Conservation (phyloP, 2,329 filamentous ascomycete genomes). For the Incumbomyces delicatus region DNA sequence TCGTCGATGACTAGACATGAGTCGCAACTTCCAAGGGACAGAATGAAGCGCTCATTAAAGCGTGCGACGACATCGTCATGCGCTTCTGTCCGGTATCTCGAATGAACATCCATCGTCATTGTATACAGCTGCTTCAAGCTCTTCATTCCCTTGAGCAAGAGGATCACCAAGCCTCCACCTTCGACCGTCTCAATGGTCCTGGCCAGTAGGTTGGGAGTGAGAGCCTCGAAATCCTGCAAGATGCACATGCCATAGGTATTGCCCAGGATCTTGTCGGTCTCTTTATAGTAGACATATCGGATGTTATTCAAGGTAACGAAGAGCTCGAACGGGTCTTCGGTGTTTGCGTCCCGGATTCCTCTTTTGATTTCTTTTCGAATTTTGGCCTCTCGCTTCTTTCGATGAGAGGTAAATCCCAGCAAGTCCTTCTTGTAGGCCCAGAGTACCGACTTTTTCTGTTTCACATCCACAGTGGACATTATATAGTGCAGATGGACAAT, state of each 20-base stretch:
- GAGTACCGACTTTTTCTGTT: conserved; percentile 89
- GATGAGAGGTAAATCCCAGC: conserved; percentile 86
- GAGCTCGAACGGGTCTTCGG: conserved; percentile 90
- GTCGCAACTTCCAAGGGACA: conserved; percentile 90
- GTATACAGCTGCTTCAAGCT: conserved; percentile 96
- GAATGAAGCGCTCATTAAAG: conserved; percentile 95
- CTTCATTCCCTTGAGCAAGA: conserved; percentile 91
- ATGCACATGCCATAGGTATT: conserved; percentile 99
- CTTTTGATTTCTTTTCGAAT: conserved; percentile 94
- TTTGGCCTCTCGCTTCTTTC: conserved; percentile 95
- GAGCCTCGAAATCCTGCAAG: conserved; percentile 91
- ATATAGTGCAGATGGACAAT: conserved; percentile 94
- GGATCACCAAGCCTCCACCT: conserved; percentile 80
- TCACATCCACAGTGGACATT: conserved; percentile 78
- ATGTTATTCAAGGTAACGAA: conserved; percentile 96
- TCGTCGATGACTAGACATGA: conserved; percentile 94
- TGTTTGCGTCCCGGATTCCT: conserved; percentile 83
- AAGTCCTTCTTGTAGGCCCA: conserved; percentile 99
- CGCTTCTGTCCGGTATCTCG: conserved; percentile 89
- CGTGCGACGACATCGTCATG: conserved; percentile 88
- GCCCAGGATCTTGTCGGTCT: conserved; percentile 96
- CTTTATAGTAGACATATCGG: conserved; percentile 98
- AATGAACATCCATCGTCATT: conserved; percentile 94
- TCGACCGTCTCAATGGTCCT: conserved; percentile 96
- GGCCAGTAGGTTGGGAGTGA: conserved; percentile 93